Evolutionary conservation across 1,139 yeast genomes (phyloP).

Genomic region (Meyerozyma carpophila): DNA sequence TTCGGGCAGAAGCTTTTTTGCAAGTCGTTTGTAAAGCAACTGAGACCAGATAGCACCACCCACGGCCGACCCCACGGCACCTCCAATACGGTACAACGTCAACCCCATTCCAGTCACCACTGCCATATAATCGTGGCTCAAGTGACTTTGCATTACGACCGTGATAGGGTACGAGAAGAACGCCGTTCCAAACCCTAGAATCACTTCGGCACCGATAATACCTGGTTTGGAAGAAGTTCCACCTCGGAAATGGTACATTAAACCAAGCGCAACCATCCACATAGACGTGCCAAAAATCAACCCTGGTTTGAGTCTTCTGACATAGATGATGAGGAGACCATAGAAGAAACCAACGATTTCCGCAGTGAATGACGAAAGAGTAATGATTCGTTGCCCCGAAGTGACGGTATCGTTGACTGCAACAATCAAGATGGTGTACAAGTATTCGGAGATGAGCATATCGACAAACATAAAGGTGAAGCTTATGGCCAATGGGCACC

Average conservation of each 20-base stretch:
- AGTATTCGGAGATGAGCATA: conserved; percentile 26
- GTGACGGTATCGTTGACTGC: conserved; percentile 25
- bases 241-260: conserved; percentile 29
- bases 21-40: conserved; percentile 15
- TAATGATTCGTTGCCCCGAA: conserved; percentile 33
- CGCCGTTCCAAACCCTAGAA: conserved; percentile 34
- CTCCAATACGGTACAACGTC: conserved; percentile 31
- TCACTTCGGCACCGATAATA: conserved; percentile 27
- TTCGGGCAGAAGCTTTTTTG: conserved; percentile 10
- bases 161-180: conserved; percentile 32
- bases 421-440: conserved; percentile 31
- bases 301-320: conserved; percentile 26
- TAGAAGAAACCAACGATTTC: conserved; percentile 27
- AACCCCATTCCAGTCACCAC: conserved; percentile 27
- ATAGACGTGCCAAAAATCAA: conserved; percentile 27
- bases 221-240: conserved; percentile 24
- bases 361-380: conserved; percentile 29
- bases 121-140: conserved; percentile 35
- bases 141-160: conserved; percentile 29
- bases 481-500: conserved; percentile 25
- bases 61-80: conserved; percentile 30
- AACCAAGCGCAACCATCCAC: conserved; percentile 34
- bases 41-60: conserved; percentile 39
- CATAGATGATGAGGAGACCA: conserved; percentile 26
- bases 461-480: conserved; percentile 26